phyloP scores from a whole-genome alignment of 805 yeast genomes.

The Priceomyces melissophilus region DNA sequence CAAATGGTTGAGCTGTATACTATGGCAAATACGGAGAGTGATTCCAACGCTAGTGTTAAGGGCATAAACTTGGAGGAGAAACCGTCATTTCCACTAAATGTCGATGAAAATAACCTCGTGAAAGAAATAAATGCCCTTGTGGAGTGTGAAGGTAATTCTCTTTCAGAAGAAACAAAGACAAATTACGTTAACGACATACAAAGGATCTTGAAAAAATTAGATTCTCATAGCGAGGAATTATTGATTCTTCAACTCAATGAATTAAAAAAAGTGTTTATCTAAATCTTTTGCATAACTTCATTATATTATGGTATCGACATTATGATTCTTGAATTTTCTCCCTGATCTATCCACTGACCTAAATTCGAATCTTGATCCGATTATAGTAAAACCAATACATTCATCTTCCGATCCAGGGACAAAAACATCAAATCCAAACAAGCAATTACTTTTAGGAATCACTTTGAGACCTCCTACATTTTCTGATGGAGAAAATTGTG shows the following conservation, averaged over 20 bases:
- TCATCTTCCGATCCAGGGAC: constrained; percentile 24
- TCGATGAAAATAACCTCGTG: constrained; percentile 8
- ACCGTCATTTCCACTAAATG: constrained; percentile 7
- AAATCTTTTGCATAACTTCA: constrained; percentile 3
- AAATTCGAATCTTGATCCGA: constrained; percentile 77
- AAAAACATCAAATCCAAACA: constrained; percentile 50
- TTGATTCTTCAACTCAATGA: constrained; percentile 20
- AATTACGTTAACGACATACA: constrained; percentile 10
- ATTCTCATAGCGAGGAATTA: constrained; percentile 17
- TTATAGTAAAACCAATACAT: constrained; percentile 54
- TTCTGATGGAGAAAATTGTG: constrained; percentile 20
- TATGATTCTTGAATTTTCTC: constrained; percentile 78
- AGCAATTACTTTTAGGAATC: constrained; percentile 64
- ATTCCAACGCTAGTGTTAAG: constrained; percentile 14
- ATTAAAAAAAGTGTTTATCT: constrained; percentile 11
- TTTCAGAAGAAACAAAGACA: not conserved
- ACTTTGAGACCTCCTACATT: constrained; percentile 61
- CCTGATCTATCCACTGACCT: constrained; percentile 79
- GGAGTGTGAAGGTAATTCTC: not conserved
- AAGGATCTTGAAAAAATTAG: constrained; percentile 10
- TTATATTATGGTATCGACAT: constrained; percentile 53
- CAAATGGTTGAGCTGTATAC: constrained; percentile 13
- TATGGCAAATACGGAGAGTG: constrained; percentile 10
- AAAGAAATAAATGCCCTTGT: constrained; percentile 12
- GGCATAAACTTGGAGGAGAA: constrained; percentile 7